phyloP scores from a whole-genome alignment of 2,329 filamentous ascomycete genomes.

The Penicillium sclerotigenum region DNA sequence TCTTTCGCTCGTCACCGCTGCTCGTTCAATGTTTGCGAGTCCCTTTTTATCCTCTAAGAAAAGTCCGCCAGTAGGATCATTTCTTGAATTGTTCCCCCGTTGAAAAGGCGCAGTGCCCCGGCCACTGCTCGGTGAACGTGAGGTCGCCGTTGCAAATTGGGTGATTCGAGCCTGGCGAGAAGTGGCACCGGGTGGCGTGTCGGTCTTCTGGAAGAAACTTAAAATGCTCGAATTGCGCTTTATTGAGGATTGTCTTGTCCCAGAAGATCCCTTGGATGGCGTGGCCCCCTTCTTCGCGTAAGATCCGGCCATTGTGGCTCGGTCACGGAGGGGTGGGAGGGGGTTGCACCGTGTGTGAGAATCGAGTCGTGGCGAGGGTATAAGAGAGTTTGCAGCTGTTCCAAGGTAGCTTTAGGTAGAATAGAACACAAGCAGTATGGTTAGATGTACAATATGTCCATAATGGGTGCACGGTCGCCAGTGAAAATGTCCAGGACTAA shows the following conservation, averaged over 20 bases:
- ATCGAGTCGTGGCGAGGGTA: neutral
- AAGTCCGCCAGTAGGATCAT: slow-evolving; percentile 23
- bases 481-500: neutral
- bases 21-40: slow-evolving; percentile 5
- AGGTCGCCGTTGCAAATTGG: slow-evolving; percentile 31
- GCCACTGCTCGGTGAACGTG: slow-evolving; percentile 27
- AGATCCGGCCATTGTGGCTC: slow-evolving; percentile 25
- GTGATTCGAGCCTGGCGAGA: slow-evolving; percentile 55
- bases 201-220: slow-evolving; percentile 70
- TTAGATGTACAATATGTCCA: slow-evolving; percentile 13
- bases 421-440: neutral
- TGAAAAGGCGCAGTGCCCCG: slow-evolving; percentile 25
- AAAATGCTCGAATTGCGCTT: slow-evolving; percentile 63
- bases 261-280: slow-evolving; percentile 18
- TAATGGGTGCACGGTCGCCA: neutral
- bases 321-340: neutral
- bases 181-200: slow-evolving; percentile 51
- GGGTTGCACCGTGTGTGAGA: neutral
- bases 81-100: slow-evolving; percentile 9
- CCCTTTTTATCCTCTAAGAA: slow-evolving; percentile 38
- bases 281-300: slow-evolving; percentile 25
- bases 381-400: neutral
- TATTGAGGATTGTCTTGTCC: slow-evolving; percentile 17
- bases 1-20: slow-evolving; percentile 4
- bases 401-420: too few species aligned